These are phyloP conservation scores for Termitomyces sp. DNA, from an alignment of 768 basidiomycete genomes.

Conservation along the genomic window DNA sequence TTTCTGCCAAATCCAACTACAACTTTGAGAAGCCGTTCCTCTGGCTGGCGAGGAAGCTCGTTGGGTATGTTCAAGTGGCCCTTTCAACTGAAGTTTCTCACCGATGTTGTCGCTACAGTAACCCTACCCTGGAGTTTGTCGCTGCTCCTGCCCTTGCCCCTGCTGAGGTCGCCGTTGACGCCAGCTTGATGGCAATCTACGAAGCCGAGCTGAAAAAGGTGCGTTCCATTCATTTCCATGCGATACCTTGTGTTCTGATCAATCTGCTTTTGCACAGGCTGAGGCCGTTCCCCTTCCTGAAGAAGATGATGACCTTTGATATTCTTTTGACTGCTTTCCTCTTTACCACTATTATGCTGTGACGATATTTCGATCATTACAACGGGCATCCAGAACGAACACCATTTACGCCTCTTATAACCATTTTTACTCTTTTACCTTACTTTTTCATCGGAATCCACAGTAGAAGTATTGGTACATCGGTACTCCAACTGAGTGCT, in stretches of 20 bases:
- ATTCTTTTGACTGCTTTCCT: constrained; percentile 16
- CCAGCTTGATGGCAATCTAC: constrained; percentile 75
- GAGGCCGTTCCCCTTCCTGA: constrained; percentile 94
- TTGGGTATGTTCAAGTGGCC: constrained; percentile 62
- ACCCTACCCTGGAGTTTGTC: constrained; percentile 88
- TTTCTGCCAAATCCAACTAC: constrained; percentile 99
- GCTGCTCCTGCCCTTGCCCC: constrained; percentile 95
- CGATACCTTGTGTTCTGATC: background rate
- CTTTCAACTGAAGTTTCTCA: background rate
- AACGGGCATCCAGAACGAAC: constrained; percentile 25
- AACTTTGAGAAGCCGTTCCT: constrained; percentile 99
- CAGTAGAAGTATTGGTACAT: constrained; percentile 18
- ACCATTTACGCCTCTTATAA: constrained; percentile 23
- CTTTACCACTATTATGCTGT: constrained; percentile 22
- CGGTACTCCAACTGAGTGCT: constrained; percentile 15
- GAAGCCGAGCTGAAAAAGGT: constrained; percentile 72
- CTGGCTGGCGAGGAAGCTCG: constrained; percentile 97
- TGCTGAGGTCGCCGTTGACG: constrained; percentile 87
- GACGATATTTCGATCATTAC: constrained; percentile 24
- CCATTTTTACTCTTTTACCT: constrained; percentile 12
- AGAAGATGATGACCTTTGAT: constrained; percentile 88
- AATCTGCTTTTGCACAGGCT: constrained; percentile 47
- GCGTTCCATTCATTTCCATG: constrained; percentile 16
- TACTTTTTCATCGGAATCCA: constrained; percentile 16
- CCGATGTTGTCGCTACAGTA: constrained; percentile 44